Evolutionary conservation across 2,329 filamentous ascomycete genomes (phyloP).

Genomic region (Apiospora saccharicola): DNA sequence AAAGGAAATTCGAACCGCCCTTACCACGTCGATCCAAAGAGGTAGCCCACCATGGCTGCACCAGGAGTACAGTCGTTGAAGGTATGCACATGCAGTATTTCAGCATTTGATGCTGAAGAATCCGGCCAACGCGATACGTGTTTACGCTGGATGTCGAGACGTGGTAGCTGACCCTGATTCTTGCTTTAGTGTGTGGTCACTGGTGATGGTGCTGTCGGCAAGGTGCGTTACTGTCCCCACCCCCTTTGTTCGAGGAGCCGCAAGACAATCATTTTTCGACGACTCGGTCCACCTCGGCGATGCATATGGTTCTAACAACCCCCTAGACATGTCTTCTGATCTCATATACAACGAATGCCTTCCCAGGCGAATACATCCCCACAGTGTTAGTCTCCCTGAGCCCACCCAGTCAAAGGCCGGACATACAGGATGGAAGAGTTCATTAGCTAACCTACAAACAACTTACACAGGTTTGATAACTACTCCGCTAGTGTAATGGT

Average conservation of each 20-base stretch:
- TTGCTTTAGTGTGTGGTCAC: constrained; percentile 88
- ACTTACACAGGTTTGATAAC: constrained; percentile 82
- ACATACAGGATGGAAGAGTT: constrained; percentile 30
- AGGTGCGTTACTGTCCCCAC: constrained; percentile 65
- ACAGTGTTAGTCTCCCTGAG: constrained; percentile 75
- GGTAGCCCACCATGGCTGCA: constrained; percentile 23
- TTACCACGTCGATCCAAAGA: constrained; percentile 18
- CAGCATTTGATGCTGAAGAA: not conserved
- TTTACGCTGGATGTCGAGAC: not conserved
- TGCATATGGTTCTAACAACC: constrained; percentile 38
- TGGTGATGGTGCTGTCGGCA: constrained; percentile 98
- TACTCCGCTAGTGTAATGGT: constrained; percentile 99
- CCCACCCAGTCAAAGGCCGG: not conserved
- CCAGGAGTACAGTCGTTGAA: constrained; percentile 26
- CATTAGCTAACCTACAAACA: constrained; percentile 29
- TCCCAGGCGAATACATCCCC: constrained; percentile 99
- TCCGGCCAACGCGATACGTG: not conserved
- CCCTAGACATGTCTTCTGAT: constrained; percentile 95
- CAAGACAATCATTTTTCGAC: constrained; percentile 30
- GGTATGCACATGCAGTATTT: constrained; percentile 14
- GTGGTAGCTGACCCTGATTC: constrained; percentile 21
- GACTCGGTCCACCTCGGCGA: not conserved
- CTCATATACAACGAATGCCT: constrained; percentile 99
- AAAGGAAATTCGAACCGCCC: constrained; percentile 20
- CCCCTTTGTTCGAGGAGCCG: constrained; percentile 28